Conservation (phyloP, 106 monocot species). For the Agapanthus africanus region DNA sequence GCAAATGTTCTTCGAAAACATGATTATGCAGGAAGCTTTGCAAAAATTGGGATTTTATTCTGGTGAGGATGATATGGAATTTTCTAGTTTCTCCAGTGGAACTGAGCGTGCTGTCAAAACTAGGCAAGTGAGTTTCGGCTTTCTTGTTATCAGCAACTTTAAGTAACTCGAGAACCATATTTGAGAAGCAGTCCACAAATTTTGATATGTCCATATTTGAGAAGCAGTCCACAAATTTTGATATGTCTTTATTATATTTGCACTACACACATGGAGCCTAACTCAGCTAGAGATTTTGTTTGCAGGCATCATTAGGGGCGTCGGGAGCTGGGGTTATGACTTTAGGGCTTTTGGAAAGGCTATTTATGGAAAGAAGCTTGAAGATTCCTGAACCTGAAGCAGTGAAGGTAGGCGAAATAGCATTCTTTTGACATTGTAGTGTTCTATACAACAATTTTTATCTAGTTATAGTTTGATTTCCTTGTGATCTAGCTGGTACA, state of each 20-base stretch:
- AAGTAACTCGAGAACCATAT: no score
- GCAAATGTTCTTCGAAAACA: background rate
- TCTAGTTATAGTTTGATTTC: no score
- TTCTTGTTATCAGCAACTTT: no score
- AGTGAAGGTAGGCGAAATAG: no score
- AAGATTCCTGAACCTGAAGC: slow-evolving; percentile 2
- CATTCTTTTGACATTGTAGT: no score
- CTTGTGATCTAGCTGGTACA: no score
- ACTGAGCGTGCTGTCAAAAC: slow-evolving; percentile 97
- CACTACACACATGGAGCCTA: background rate
- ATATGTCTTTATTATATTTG: background rate
- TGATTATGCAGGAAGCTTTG: slow-evolving; percentile 77
- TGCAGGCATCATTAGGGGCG: slow-evolving; percentile 57
- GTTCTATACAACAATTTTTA: no score
- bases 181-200: background rate
- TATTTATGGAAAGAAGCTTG: slow-evolving; percentile 26
- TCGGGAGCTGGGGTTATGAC: slow-evolving; percentile 77
- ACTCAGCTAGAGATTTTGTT: background rate
- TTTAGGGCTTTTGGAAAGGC: slow-evolving; percentile 48
- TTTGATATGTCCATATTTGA: background rate
- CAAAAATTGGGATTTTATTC: slow-evolving; percentile 82
- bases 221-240: background rate
- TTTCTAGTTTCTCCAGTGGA: slow-evolving; percentile 66
- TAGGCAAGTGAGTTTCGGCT: slow-evolving; percentile 97
- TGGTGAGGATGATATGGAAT: slow-evolving; percentile 96